Conservation (phyloP, 768 basidiomycete species). For the Amanita molliuscula region DNA sequence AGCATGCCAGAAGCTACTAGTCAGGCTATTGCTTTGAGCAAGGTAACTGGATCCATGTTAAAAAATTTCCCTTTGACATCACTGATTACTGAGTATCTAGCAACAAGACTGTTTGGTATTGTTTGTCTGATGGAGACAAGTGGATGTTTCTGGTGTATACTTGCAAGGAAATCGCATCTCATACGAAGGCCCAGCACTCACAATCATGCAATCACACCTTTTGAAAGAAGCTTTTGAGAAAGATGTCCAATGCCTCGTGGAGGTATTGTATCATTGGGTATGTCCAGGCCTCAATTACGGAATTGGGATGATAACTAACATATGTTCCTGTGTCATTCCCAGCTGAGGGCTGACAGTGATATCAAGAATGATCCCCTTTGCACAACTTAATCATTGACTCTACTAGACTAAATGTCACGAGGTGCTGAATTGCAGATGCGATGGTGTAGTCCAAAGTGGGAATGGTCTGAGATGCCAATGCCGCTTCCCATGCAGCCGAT, state of each 20-base stretch:
- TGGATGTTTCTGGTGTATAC: constrained; percentile 1
- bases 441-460: constrained; percentile 17
- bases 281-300: neutral
- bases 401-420: no score
- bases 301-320: neutral
- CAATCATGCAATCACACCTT: neutral
- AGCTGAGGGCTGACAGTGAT: constrained; percentile 1
- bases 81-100: constrained; percentile 3
- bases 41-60: neutral
- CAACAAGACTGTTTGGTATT: constrained; percentile 3
- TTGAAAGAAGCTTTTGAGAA: neutral
- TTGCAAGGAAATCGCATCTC: constrained; percentile 1
- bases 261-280: neutral
- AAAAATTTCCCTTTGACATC: neutral
- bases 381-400: neutral
- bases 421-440: no score
- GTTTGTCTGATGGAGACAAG: constrained; percentile 1
- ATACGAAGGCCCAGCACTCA: constrained; percentile 1
- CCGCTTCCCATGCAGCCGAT: constrained; percentile 14
- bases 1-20: constrained; percentile 1
- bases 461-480: constrained; percentile 5
- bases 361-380: constrained; percentile 3
- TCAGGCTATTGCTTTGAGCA: constrained; percentile 3
- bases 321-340: neutral
- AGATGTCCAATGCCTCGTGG: neutral